Base-by-base conservation (phyloP, 2,329 filamentous ascomycete genomes). In the Pseudogymnoascus sp. region DNA sequence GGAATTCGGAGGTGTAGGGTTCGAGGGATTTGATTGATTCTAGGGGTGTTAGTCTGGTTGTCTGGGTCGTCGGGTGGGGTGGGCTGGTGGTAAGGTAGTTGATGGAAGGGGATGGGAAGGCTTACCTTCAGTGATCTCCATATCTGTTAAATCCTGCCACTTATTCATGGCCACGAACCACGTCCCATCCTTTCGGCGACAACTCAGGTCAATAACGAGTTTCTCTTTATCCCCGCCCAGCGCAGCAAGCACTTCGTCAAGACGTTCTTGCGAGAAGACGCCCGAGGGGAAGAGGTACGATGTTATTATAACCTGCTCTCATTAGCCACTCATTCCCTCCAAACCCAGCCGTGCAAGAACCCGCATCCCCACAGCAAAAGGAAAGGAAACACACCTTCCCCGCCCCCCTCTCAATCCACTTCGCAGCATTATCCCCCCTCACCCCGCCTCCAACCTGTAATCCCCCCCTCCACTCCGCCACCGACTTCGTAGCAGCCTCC, bases 81-180 rank as follows among this genome's bases (percentile, higher is more conserved):
- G 37, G 21, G 31, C n/a, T n/a, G n/a, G n/a, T n/a, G n/a, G n/a
- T n/a, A n/a, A n/a, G n/a, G n/a, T n/a, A n/a, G n/a, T n/a, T n/a
- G n/a, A n/a, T n/a, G n/a, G n/a, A n/a, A 39, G 2, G 2, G 34
- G 8, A n/a, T 23, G 23, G 23, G 23, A 23, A 23, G 57, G 69
- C 75, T 66, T 77, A 93, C 93, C 90, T 81, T 90, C 81, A 67
- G 88, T 93, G 68, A 99, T 86, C 74, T 97, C 91, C 86, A 96
- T 96, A 71, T 97, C 91, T 1, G 95, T 97, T 63, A 97, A 88
- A 1, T 91, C 96, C 80, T 97, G 95, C 95, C 95, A 99, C 75
- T 96, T 96, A 76, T 99, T 91, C 88, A 96, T 99, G 63, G 95
- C 93, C n/a, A 99, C 95, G 71, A 90, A 92, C 95, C 95, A 99